phyloP scores from a whole-genome alignment of 345 rosid genomes.

The Aegle marmelos region DNA sequence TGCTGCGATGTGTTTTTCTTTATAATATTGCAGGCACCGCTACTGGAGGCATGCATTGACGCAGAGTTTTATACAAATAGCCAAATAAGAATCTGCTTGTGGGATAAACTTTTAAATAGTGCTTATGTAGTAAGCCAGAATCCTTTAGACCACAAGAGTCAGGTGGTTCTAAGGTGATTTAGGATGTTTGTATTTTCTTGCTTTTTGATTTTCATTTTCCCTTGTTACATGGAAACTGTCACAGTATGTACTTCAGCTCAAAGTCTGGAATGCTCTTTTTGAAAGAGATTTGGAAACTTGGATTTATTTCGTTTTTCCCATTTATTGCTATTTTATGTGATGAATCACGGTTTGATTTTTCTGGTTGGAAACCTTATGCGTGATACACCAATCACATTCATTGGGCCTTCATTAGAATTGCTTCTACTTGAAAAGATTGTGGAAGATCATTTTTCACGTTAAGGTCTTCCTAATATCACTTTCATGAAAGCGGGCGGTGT shows the following conservation, averaged over 20 bases:
- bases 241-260: neutral
- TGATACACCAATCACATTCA: neutral
- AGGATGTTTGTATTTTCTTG: constrained; percentile 18
- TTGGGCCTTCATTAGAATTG: neutral
- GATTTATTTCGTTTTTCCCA: neutral
- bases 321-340: neutral
- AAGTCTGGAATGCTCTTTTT: constrained; percentile 1
- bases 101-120: constrained; percentile 21
- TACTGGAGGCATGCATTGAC: constrained; percentile 22
- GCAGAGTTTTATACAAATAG: constrained; percentile 16
- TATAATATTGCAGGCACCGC: constrained; percentile 34
- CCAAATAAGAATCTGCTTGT: constrained; percentile 18
- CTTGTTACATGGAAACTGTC: neutral
- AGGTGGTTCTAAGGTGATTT: constrained; percentile 52
- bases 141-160: constrained; percentile 40
- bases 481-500: neutral
- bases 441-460: neutral
- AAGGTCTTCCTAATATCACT: neutral
- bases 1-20: neutral
- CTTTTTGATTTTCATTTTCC: neutral
- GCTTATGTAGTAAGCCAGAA: constrained; percentile 32
- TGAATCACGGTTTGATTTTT: neutral
- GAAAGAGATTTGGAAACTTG: constrained; percentile 7
- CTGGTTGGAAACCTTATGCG: neutral
- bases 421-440: neutral